phyloP scores from a whole-genome alignment of 139 green algal genomes.

The Volvox reticuliferus region DNA sequence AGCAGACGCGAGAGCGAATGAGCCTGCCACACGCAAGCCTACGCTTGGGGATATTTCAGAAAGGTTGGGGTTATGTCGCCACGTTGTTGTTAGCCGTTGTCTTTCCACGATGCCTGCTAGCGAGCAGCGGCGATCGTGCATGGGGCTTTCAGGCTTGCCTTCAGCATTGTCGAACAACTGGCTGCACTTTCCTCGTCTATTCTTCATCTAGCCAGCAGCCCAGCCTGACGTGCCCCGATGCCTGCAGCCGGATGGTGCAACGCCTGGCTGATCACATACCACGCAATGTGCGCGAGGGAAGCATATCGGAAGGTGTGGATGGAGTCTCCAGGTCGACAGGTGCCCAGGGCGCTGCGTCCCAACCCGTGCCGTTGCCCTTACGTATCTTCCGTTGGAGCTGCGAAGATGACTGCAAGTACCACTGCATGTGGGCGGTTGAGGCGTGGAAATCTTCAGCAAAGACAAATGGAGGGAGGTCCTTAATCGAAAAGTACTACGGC shows the following conservation, averaged over 20 bases:
- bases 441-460: not conserved
- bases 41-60: too few relatives aligned
- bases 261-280: too few relatives aligned
- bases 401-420: conserved; percentile 71
- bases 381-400: conserved; percentile 52
- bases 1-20: too few relatives aligned
- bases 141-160: conserved; percentile 28
- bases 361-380: not conserved
- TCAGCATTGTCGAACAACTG: not conserved
- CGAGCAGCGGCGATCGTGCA: conserved; percentile 22
- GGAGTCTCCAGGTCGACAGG: too few relatives aligned
- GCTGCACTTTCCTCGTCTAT: not conserved
- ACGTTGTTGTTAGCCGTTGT: not conserved
- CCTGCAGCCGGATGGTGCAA: not conserved
- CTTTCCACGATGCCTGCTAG: not conserved
- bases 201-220: not conserved
- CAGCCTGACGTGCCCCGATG: not conserved
- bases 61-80: too few relatives aligned
- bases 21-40: too few relatives aligned
- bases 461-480: not conserved
- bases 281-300: too few relatives aligned
- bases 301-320: too few relatives aligned
- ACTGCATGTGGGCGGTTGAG: conserved; percentile 83
- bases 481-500: conserved; percentile 84
- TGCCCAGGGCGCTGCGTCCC: not conserved